Conservation (phyloP, 306 rosid species). For the Malus domestica region ASM211411v1 NC_041805.1:5660501-5661000, state of each 20-base stretch:
- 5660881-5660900: not conserved
- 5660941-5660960: not conserved
- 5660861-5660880: not conserved
- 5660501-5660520: slow-evolving; percentile 54
- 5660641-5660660: slow-evolving; percentile 32
- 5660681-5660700: slow-evolving; percentile 22
- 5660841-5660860: not conserved
- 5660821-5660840: not conserved
- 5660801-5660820: not conserved
- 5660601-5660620: no score
- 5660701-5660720: slow-evolving; percentile 21
- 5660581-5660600: no score
- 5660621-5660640: slow-evolving; percentile 4
- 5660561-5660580: no score
- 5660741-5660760: not conserved
- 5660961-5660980: not conserved
- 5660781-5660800: slow-evolving; percentile 6
- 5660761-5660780: not conserved
- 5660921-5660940: not conserved
- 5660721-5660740: not conserved
- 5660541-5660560: not conserved
- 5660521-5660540: slow-evolving; percentile 24
- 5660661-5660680: slow-evolving; percentile 70
- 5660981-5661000: not conserved
- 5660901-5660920: not conserved